Base-by-base conservation (phyloP, 1,284 basidiomycete genomes). In the Paramarasmius palmivorus region DNA sequence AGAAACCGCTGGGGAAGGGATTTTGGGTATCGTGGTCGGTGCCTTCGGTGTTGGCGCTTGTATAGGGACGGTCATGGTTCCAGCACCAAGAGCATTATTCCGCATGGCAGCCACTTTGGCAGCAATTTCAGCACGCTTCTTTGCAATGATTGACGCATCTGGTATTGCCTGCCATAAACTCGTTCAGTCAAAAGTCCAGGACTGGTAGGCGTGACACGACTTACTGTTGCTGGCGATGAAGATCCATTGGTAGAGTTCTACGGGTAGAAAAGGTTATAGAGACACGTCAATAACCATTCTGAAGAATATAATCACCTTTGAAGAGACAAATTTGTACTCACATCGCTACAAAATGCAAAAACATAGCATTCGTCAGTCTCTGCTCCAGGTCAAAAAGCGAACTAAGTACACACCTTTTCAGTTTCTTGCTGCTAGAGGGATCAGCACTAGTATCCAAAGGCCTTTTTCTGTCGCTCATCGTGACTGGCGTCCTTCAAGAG, bases 21-120 rank as follows among this genome's bases (percentile, higher is more conserved):
- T 61, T 57, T 42, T 61, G 63, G 25, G 63, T 56, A 20, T 57
- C 50, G 44, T n/a, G n/a, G 15, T 61, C 19, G 39, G 63, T 51
- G 44, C 59, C 9, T 65, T 64, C 3, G 64, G 52, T 36, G 67
- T 55, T 10, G 69, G 64, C 2, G 68, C 63, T 45, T 70, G 60
- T 2, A 67, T 59, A 6, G 60, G 70, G 3, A 64, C 61, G 4
- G 73, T 66, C 1, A 68, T 66, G 34, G 73, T 67, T 40, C 69
- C 59, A 12, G 58, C 66, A 8, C 69, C 70, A 35, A 74, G 59
- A 1, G 76, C 67, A 9, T 74, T 72, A 42, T 73, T 81, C 66
- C 84, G 88, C 77, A 94, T 87, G 5, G 83, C 83, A 10, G 92
- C 91, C 52, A 92, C 81, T 67, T 91, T 91, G 10, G 92, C 92